Percentiles rank a stretch among this genome's conserved stretches.
These are phyloP conservation scores for Agaricus blazei DNA, from an alignment of 768 basidiomycete genomes.

Conservation along the genomic window DNA sequence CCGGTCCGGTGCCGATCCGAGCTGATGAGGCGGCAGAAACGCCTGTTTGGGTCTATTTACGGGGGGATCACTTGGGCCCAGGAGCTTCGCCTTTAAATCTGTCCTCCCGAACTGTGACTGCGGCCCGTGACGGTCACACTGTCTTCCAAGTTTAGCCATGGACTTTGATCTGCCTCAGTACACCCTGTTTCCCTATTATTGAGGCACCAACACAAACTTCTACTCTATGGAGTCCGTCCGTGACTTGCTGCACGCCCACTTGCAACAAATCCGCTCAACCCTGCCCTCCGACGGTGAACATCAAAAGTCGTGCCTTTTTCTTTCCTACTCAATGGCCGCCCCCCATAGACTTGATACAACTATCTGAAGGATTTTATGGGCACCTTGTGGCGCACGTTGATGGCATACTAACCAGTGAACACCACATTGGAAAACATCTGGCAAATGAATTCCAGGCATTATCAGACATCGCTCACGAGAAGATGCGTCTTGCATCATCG, in stretches of 20 bases:
- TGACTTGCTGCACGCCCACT: background rate
- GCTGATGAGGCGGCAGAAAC: constrained; percentile 21
- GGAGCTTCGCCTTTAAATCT: constrained; percentile 59
- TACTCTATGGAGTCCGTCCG: background rate
- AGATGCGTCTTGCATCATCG: constrained; percentile 38
- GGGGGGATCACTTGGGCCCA: constrained; percentile 50
- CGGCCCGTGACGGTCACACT: constrained; percentile 33
- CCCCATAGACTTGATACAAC: background rate
- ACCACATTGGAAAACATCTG: background rate
- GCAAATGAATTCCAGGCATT: constrained; percentile 31
- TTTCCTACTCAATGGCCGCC: background rate
- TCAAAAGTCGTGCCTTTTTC: background rate
- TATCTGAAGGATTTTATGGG: background rate
- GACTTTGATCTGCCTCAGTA: constrained; percentile 12
- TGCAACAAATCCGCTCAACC: background rate
- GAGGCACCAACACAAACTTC: background rate
- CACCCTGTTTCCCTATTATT: background rate
- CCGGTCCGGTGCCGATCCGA: constrained; percentile 42
- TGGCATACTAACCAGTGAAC: background rate
- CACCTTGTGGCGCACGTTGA: background rate
- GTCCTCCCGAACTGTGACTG: constrained; percentile 39
- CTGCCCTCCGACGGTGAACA: constrained; percentile 1
- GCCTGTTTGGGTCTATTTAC: constrained; percentile 42
- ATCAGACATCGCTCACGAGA: constrained; percentile 40
- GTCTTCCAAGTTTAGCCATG: constrained; percentile 17